Conservation (phyloP, 164 flowering plant genomes). For the Nymphaea colorata region DNA sequence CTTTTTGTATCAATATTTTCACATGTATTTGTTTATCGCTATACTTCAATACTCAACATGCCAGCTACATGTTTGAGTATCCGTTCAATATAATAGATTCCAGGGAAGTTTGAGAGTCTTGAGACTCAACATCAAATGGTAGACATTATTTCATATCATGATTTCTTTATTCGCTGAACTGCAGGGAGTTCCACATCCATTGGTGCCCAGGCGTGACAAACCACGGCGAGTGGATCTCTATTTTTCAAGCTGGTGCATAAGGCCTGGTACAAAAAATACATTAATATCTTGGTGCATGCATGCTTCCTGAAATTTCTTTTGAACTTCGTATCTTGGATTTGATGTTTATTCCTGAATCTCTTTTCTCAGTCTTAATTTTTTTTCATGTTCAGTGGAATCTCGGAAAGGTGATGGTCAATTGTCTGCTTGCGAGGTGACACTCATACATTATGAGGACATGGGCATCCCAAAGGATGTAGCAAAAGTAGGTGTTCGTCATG, state of each 20-base stretch:
- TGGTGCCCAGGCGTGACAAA: constrained; percentile 62
- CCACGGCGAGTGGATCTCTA: constrained; percentile 94
- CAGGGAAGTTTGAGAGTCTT: no score
- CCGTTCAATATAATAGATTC: no score
- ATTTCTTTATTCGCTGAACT: neutral
- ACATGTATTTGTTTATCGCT: no score
- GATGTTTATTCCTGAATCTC: neutral
- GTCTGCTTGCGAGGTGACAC: constrained; percentile 84
- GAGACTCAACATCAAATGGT: no score
- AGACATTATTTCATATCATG: neutral
- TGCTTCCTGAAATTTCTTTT: neutral
- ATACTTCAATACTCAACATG: no score
- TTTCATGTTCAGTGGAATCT: constrained; percentile 55
- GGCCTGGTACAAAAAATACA: constrained; percentile 35
- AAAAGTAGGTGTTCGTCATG: constrained; percentile 88
- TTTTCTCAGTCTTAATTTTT: no score
- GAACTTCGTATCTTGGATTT: neutral
- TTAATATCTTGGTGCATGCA: constrained; percentile 4
- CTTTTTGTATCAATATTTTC: no score
- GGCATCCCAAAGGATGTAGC: constrained; percentile 98
- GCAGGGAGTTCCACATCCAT: constrained; percentile 77
- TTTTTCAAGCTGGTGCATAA: constrained; percentile 90
- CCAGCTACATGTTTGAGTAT: no score
- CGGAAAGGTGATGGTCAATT: constrained; percentile 72
- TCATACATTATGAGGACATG: constrained; percentile 94